Evolutionary conservation across 345 rosid species (phyloP).

Genomic region (Eucalyptus urophylla): DNA sequence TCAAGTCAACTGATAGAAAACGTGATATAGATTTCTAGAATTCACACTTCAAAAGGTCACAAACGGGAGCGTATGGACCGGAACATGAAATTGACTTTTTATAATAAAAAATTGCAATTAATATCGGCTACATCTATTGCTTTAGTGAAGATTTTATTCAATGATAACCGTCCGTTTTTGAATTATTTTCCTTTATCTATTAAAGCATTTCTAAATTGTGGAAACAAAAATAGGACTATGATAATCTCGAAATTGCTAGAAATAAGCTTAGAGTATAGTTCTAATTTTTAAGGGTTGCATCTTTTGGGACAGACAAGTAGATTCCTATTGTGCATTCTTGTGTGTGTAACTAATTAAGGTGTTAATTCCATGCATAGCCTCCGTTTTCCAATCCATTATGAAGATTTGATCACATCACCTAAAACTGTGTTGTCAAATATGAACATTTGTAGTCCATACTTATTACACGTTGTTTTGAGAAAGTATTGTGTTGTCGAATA

Average conservation of each 20-base stretch:
- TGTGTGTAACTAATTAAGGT: neutral
- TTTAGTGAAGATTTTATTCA: neutral
- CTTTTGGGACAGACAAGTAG: neutral
- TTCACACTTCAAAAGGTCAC: neutral
- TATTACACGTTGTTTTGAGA: accelerated
- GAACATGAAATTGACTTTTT: neutral
- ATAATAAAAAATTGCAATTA: neutral
- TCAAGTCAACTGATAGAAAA: neutral
- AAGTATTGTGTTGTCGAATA: neutral
- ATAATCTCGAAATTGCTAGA: neutral
- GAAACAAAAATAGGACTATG: neutral
- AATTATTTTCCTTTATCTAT: neutral
- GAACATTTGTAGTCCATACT: neutral
- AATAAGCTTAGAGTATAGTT: neutral
- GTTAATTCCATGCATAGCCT: neutral
- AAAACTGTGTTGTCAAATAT: neutral
- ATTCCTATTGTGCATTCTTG: neutral
- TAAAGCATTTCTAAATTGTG: neutral
- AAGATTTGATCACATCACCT: neutral
- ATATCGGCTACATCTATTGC: neutral
- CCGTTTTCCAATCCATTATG: neutral
- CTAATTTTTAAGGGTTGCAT: neutral
- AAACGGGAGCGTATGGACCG: neutral
- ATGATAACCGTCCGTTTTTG: neutral
- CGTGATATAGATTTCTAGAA: neutral